A percentile compares a stretch with the other conserved stretches of the same genome.
Conservation (phyloP, 805 yeast genomes). For the Ogataea degrootiae region DNA sequence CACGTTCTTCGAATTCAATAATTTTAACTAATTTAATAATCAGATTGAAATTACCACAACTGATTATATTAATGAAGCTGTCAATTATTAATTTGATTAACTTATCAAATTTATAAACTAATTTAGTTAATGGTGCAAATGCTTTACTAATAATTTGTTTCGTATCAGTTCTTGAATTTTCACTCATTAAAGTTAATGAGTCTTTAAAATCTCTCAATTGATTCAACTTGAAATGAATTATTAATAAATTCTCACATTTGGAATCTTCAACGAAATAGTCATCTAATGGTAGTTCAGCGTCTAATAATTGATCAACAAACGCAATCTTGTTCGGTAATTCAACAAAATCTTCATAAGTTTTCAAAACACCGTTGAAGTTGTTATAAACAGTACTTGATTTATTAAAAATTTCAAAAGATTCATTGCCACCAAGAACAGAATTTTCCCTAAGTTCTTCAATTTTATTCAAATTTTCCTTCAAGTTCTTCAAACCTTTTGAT, state of each 20-base stretch:
- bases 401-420: conserved; percentile 60
- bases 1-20: conserved; percentile 73
- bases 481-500: conserved; percentile 42
- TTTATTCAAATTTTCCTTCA: conserved; percentile 36
- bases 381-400: conserved; percentile 64
- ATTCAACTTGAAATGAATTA: conserved; percentile 66
- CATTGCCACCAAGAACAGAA: conserved; percentile 53
- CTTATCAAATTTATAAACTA: conserved; percentile 57
- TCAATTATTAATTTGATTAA: conserved; percentile 62
- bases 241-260: conserved; percentile 50
- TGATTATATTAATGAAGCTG: conserved; percentile 60
- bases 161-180: conserved; percentile 50
- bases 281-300: conserved; percentile 31
- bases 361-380: conserved; percentile 64
- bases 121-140: conserved; percentile 41
- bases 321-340: conserved; percentile 48
- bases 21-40: conserved; percentile 71
- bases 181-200: conserved; percentile 55
- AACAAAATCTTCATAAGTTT: conserved; percentile 58
- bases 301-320: conserved; percentile 49
- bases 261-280: conserved; percentile 35
- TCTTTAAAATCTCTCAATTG: conserved; percentile 76
- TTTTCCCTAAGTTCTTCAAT: conserved; percentile 34
- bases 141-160: conserved; percentile 60
- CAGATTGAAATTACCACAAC: conserved; percentile 61